These are phyloP conservation scores for Boehmeria nivea DNA, from an alignment of 306 rosid species.

Conservation along the genomic window DNA sequence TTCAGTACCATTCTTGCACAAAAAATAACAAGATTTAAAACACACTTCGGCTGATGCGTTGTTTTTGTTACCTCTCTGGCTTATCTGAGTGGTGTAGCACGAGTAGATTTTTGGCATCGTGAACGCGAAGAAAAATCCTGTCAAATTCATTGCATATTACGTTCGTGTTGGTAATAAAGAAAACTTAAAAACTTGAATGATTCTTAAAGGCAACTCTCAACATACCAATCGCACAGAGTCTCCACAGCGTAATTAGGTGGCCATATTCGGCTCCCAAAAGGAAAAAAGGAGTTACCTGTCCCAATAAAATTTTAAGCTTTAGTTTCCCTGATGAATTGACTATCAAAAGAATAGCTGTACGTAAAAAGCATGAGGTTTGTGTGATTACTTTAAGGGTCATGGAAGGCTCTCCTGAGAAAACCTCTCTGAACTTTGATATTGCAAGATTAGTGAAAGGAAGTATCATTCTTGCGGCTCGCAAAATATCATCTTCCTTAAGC, in stretches of 20 bases:
- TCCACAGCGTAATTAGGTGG: constrained; percentile 68
- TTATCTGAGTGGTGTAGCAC: constrained; percentile 51
- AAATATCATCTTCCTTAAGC: constrained; percentile 71
- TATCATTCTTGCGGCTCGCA: constrained; percentile 46
- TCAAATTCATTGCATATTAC: too few species aligned
- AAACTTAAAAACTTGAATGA: neutral
- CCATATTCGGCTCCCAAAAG: constrained; percentile 82
- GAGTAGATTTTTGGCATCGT: constrained; percentile 72
- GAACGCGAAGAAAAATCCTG: constrained; percentile 75
- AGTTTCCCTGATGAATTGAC: constrained; percentile 6
- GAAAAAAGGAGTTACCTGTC: constrained; percentile 72
- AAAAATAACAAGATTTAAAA: neutral
- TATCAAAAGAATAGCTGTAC: neutral
- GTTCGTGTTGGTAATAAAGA: neutral
- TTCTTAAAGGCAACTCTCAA: neutral
- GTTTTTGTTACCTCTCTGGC: constrained; percentile 45
- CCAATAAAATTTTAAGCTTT: constrained; percentile 7
- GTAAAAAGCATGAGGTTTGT: neutral
- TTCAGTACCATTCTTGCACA: constrained; percentile 12
- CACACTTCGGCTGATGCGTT: neutral
- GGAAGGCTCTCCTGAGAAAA: constrained; percentile 84
- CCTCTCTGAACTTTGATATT: constrained; percentile 45
- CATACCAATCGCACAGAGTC: constrained; percentile 70
- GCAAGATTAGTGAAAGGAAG: constrained; percentile 66
- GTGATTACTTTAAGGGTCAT: constrained; percentile 77